Evolutionary conservation across 2,329 filamentous ascomycete genomes (phyloP), one percentile per base, ranked within the genome.

Genomic region (Laburnicola sp.): DNA sequence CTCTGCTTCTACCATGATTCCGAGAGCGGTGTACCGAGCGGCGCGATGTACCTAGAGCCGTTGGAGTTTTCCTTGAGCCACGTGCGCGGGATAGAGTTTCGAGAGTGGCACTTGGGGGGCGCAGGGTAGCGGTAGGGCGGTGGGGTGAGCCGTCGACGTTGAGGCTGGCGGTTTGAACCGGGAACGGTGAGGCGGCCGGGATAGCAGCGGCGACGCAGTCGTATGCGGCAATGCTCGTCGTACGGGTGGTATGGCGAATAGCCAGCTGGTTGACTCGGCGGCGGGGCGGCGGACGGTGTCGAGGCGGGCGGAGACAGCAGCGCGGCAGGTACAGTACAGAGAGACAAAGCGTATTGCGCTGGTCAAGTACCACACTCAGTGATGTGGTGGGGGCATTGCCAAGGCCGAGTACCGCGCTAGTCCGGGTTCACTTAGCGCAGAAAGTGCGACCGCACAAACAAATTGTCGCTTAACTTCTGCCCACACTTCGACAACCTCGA

Each of bases 1-100:
- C 80, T 96, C 91, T 81, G 87, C 88, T 85, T 97, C 92, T 82
- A 94, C 92, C 92, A 97, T 97, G 81, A 87, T 93, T 68, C 55
- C 53, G 50, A 45, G 44, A 57, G 50, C 52, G 54, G 46, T 54
- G 50, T 51, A 49, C 54, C 50, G 53, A 40, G 50, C 32, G 45
- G 46, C 43, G 44, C 49, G 46, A 54, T 49, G 35, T 49, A 41
- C 32, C 51, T 58, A 53, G 56, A 55, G 51, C 49, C 51, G 54
- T 55, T 52, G 51, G 56, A 43, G 48, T 54, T 53, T 40, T 53
- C 48, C 39, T 37, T 41, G 37, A 48, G 48, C 53, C 32, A 48
- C 31, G 39, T 45, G 45, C 27, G 32, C 43, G 28, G 43, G 30
- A 50, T 52, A 37, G 46, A 48, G 31, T 47, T 53, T 30, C 45